Evolutionary conservation across 257 asterid genomes (phyloP).

Genomic region (Przewalskia tangutica): DNA sequence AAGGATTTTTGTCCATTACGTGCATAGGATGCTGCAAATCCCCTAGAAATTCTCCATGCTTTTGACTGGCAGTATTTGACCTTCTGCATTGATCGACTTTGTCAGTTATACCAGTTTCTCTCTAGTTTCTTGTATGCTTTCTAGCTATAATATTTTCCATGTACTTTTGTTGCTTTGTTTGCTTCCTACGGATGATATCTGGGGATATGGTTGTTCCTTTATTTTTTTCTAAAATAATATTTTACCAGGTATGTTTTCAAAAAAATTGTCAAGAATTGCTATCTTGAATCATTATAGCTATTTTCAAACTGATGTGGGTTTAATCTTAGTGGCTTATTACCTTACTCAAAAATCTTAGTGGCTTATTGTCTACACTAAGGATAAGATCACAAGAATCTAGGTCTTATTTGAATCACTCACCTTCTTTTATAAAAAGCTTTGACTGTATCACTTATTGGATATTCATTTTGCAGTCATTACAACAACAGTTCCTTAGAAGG

Average conservation of each 20-base stretch:
- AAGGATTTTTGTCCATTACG: background rate
- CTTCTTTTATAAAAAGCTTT: background rate
- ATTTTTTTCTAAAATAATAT: background rate
- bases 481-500: conserved; percentile 72
- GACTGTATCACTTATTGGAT: background rate
- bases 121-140: background rate
- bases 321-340: background rate
- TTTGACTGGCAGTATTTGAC: background rate
- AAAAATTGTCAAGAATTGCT: background rate
- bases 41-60: background rate
- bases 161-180: background rate
- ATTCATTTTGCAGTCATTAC: conserved; percentile 44
- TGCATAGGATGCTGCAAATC: background rate
- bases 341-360: background rate
- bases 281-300: background rate
- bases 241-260: background rate
- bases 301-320: background rate
- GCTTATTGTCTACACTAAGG: background rate
- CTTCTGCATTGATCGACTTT: background rate
- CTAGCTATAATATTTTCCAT: background rate
- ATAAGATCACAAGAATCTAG: background rate
- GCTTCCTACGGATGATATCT: background rate
- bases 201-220: background rate
- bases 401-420: background rate
- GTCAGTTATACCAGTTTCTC: background rate